These are phyloP conservation scores for Lachancea waltii DNA, from an alignment of 805 yeast species.

Conservation along the genomic window DNA sequence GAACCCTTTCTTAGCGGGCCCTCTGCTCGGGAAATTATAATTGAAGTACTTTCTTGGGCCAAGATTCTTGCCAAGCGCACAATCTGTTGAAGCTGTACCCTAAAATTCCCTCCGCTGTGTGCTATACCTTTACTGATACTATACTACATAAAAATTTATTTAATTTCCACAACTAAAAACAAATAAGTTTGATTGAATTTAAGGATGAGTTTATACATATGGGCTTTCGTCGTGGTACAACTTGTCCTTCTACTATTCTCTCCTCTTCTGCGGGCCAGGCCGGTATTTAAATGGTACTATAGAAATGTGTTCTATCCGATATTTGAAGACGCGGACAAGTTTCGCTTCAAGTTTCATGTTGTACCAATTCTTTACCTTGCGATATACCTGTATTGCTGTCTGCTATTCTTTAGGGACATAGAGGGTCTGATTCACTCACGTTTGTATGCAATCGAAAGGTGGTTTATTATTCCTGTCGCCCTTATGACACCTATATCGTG, in stretches of 20 bases:
- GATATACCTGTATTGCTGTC: conserved; percentile 19
- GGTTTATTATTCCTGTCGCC: conserved; percentile 20
- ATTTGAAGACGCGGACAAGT: conserved; percentile 17
- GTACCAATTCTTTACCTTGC: conserved; percentile 28
- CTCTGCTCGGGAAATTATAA: too few species aligned
- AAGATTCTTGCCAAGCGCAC: too few species aligned
- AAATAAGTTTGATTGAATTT: background rate
- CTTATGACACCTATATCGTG: conserved; percentile 15
- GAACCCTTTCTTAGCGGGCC: too few species aligned
- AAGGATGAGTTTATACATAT: conserved; percentile 2
- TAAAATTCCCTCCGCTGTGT: too few species aligned
- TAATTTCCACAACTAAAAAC: background rate
- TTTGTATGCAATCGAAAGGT: conserved; percentile 16
- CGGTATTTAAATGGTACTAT: conserved; percentile 25
- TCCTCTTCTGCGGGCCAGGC: conserved; percentile 17
- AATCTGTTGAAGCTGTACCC: too few species aligned
- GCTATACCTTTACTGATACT: too few species aligned
- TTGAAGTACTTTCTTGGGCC: too few species aligned
- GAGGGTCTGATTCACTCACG: conserved; percentile 11
- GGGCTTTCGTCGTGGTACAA: conserved; percentile 12
- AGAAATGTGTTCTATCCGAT: conserved; percentile 22
- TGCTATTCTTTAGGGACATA: conserved; percentile 15
- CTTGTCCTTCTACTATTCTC: conserved; percentile 24
- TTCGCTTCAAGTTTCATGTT: conserved; percentile 24
- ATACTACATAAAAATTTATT: too few species aligned